Percentiles rank a stretch among this genome's conserved stretches.
Evolutionary conservation across 208 protist species (phyloP).

Genomic region (Trypanosoma vivax): DNA sequence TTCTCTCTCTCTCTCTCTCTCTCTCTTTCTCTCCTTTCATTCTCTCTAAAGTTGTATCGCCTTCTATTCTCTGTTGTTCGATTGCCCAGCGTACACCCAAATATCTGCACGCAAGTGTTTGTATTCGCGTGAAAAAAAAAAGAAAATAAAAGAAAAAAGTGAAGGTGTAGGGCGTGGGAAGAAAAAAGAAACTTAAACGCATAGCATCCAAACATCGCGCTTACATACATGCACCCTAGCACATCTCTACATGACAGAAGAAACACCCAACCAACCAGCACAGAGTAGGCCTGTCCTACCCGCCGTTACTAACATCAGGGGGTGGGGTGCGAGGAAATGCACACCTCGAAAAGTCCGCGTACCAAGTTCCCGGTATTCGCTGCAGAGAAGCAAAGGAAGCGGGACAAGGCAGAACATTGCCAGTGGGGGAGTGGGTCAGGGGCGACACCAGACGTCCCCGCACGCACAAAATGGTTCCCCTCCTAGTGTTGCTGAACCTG

Average conservation of each 20-base stretch:
- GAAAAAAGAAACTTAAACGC: background rate
- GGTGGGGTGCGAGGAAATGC: too few species aligned
- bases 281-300: too few species aligned
- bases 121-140: background rate
- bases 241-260: background rate
- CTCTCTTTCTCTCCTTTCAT: conserved; percentile 2
- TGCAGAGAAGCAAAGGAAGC: too few species aligned
- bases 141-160: conserved; percentile 1
- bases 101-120: background rate
- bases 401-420: too few species aligned
- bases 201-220: background rate
- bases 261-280: too few species aligned
- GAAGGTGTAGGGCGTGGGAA: background rate
- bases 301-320: too few species aligned
- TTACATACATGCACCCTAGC: background rate
- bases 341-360: too few species aligned
- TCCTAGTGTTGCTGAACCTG: conserved; percentile 72
- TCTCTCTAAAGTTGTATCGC: background rate
- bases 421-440: too few species aligned
- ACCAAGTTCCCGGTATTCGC: too few species aligned
- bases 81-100: too few species aligned
- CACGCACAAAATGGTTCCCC: background rate
- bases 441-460: too few species aligned
- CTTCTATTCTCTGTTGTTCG: background rate
- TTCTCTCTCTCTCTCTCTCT: background rate